Percentiles rank a stretch among this genome's conserved stretches.
Conservation (phyloP, 345 rosid genomes). For the Schrenkiella parvula region DNA sequence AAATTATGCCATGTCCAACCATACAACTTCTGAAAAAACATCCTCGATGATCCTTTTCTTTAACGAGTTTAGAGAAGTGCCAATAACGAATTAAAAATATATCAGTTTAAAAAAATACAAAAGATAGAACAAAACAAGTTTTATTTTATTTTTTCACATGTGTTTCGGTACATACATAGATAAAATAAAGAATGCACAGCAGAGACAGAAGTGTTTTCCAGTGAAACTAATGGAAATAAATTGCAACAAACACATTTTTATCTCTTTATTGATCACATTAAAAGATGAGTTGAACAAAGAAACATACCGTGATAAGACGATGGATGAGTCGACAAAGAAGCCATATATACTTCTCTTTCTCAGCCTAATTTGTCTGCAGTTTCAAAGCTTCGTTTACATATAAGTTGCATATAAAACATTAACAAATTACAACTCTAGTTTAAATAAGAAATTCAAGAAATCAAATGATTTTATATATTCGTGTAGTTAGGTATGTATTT, state of each 20-base stretch:
- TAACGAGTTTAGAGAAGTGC: neutral
- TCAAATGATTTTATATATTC: neutral
- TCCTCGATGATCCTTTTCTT: neutral
- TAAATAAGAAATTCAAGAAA: neutral
- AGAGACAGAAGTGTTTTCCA: too few species aligned
- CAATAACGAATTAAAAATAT: neutral
- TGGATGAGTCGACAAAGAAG: constrained; percentile 1
- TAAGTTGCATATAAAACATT: neutral
- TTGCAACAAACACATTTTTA: neutral
- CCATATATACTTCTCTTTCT: constrained; percentile 4
- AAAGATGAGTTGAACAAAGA: neutral
- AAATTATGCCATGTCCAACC: neutral
- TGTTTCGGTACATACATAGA: neutral
- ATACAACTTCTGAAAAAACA: neutral
- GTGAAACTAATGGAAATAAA: neutral
- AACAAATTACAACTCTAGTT: neutral
- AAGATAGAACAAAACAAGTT: neutral
- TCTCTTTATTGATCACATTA: neutral
- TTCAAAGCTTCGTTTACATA: constrained; percentile 19
- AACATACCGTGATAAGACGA: constrained; percentile 6
- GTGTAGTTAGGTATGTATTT: neutral
- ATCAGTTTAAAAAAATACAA: neutral
- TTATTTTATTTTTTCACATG: neutral
- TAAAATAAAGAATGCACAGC: too few species aligned
- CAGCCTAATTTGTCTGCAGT: constrained; percentile 13